Conservation (phyloP, 805 yeast species). For the Teunomyces panamensis region DNA sequence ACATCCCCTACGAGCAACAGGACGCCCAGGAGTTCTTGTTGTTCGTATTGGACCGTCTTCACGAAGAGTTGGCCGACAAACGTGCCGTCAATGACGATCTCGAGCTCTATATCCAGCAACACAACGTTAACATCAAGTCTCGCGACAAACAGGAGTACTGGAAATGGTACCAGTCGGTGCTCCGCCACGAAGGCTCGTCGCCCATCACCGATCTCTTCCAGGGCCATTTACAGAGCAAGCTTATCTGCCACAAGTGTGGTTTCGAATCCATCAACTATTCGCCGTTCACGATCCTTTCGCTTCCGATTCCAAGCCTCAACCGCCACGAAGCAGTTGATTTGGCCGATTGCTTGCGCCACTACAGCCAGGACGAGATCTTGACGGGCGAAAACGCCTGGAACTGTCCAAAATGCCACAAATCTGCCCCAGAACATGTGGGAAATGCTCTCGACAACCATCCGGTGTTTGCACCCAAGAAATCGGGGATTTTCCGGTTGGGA, state of each 20-base stretch:
- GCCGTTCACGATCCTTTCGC: constrained; percentile 59
- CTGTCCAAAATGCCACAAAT: constrained; percentile 65
- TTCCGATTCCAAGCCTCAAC: constrained; percentile 52
- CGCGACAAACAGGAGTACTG: constrained; percentile 49
- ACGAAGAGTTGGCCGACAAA: constrained; percentile 54
- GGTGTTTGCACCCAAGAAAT: constrained; percentile 34
- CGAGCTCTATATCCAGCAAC: constrained; percentile 24
- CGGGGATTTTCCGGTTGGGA: constrained; percentile 34
- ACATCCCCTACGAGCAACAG: constrained; percentile 73
- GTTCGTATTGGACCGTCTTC: constrained; percentile 63
- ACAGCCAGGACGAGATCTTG: constrained; percentile 61
- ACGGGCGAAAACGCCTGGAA: constrained; percentile 82
- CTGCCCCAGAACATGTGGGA: constrained; percentile 5
- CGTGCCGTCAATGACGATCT: constrained; percentile 11
- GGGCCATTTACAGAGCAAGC: constrained; percentile 67
- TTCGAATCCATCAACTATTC: constrained; percentile 57
- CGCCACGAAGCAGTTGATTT: constrained; percentile 37
- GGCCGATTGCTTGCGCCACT: constrained; percentile 62
- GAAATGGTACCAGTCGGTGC: constrained; percentile 56
- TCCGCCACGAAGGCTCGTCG: constrained; percentile 59
- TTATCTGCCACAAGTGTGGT: constrained; percentile 65
- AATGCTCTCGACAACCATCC: constrained; percentile 29
- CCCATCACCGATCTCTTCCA: constrained; percentile 66
- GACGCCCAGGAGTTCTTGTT: constrained; percentile 77
- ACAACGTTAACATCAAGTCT: constrained; percentile 30